Evolutionary conservation across 139 green algal species (phyloP).

Genomic region (Gonium pectorale): DNA sequence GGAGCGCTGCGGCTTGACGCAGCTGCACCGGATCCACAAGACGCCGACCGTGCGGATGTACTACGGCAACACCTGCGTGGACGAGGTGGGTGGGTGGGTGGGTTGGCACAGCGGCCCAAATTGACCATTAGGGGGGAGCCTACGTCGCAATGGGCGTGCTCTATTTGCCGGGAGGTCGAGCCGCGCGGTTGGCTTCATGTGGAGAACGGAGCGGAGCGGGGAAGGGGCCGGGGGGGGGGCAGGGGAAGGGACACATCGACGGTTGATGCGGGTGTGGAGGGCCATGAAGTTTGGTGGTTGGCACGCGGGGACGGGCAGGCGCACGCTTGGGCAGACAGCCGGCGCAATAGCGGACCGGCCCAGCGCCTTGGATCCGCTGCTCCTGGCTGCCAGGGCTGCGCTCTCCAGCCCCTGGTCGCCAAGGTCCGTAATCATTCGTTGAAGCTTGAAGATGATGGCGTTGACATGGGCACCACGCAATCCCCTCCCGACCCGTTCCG

Average conservation of each 20-base stretch:
- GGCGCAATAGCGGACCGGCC: too few species aligned
- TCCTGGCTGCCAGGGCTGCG: background rate
- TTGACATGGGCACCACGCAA: too few species aligned
- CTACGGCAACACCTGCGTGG: slow-evolving; percentile 28
- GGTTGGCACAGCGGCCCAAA: background rate
- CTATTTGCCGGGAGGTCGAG: background rate
- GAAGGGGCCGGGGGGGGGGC: too few species aligned
- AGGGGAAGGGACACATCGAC: background rate
- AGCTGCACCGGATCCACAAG: slow-evolving; percentile 35
- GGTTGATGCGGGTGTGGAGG: background rate
- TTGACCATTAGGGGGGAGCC: too few species aligned
- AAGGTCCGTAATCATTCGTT: too few species aligned
- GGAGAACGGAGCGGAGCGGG: background rate
- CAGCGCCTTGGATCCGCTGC: background rate
- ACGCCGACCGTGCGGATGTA: slow-evolving; percentile 37
- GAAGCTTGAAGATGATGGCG: too few species aligned
- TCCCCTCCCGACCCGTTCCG: too few species aligned
- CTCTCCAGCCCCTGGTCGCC: background rate
- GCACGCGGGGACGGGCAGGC: too few species aligned
- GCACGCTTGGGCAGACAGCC: too few species aligned
- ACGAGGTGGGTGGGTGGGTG: slow-evolving; percentile 7
- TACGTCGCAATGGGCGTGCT: too few species aligned
- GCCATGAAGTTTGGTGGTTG: too few species aligned
- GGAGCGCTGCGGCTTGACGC: slow-evolving; percentile 27
- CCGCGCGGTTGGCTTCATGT: background rate